Percentiles rank a stretch among this genome's conserved stretches.
phyloP scores from a whole-genome alignment of 2,329 filamentous ascomycete genomes.

The Chaetomium globosum region DNA sequence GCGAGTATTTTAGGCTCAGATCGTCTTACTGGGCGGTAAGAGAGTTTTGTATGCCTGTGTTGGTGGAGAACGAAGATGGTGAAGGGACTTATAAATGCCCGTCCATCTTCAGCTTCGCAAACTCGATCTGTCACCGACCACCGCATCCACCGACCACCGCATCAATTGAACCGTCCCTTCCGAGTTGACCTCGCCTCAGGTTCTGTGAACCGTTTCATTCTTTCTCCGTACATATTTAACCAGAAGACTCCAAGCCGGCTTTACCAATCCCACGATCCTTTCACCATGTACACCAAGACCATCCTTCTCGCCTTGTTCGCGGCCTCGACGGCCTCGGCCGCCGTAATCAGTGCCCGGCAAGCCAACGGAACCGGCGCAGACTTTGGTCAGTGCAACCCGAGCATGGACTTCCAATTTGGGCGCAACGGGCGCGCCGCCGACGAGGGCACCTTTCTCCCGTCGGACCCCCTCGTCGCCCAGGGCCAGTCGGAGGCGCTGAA shows the following conservation, averaged over 20 bases:
- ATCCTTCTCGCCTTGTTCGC: slow-evolving; percentile 36
- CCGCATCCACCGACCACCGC: neutral
- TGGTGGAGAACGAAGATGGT: neutral
- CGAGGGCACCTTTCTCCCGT: slow-evolving; percentile 63
- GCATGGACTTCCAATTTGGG: slow-evolving; percentile 60
- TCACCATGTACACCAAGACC: slow-evolving; percentile 37
- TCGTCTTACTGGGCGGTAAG: neutral
- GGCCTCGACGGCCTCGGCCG: slow-evolving; percentile 34
- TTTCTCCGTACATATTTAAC: slow-evolving; percentile 21
- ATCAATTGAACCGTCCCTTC: slow-evolving; percentile 23
- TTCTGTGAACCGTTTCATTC: slow-evolving; percentile 38
- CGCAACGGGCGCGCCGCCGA: slow-evolving; percentile 52
- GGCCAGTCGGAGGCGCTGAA: slow-evolving; percentile 69
- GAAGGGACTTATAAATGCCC: slow-evolving; percentile 8
- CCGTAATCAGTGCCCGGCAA: slow-evolving; percentile 29
- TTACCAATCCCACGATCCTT: slow-evolving; percentile 19
- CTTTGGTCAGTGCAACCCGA: slow-evolving; percentile 54
- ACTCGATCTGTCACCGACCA: neutral
- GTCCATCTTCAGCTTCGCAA: neutral
- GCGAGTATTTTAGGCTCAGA: slow-evolving; percentile 9
- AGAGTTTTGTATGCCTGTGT: neutral
- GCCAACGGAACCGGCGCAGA: slow-evolving; percentile 42
- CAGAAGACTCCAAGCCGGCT: slow-evolving; percentile 34
- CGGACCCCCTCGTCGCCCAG: slow-evolving; percentile 56
- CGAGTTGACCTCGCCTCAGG: slow-evolving; percentile 35